Conservation (phyloP, 2,329 filamentous ascomycete species). For the Peltaster fructicola region DNA sequence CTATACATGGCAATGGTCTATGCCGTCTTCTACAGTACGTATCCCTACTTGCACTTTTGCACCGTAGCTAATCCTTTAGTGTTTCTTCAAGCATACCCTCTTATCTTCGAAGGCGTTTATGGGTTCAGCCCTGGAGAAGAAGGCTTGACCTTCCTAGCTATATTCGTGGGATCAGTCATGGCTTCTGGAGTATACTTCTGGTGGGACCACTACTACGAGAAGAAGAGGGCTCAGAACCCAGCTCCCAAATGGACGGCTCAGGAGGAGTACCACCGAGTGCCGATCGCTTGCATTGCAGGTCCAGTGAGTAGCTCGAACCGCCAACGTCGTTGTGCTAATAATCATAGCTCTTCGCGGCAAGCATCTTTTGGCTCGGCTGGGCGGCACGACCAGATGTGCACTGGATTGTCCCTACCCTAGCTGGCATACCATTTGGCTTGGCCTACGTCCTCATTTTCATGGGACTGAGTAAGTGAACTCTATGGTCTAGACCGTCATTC, state of each 20-base stretch:
- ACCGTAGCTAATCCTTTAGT: constrained; percentile 22
- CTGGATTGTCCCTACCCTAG: constrained; percentile 27
- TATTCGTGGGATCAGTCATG: constrained; percentile 44
- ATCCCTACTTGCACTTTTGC: not conserved
- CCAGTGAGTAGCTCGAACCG: too few relatives aligned
- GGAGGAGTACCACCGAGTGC: constrained; percentile 52
- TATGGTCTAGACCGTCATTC: constrained; percentile 37
- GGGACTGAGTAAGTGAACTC: too few relatives aligned
- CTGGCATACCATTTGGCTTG: constrained; percentile 26
- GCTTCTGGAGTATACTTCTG: constrained; percentile 43
- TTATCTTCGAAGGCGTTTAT: constrained; percentile 47
- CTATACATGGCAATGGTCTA: constrained; percentile 49
- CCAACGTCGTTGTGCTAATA: constrained; percentile 17
- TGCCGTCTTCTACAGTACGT: constrained; percentile 40
- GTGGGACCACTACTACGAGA: constrained; percentile 44
- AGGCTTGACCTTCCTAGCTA: constrained; percentile 51
- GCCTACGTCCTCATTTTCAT: constrained; percentile 33
- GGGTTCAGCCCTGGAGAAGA: constrained; percentile 44
- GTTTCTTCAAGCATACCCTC: constrained; percentile 57
- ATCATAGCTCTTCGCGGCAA: constrained; percentile 6
- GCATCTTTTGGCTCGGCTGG: constrained; percentile 28
- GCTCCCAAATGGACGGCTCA: constrained; percentile 38
- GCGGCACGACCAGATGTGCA: constrained; percentile 20
- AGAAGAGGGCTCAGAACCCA: constrained; percentile 26
- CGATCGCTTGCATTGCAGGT: constrained; percentile 52